Evolutionary conservation across 257 asterid genomes (phyloP).

Genomic region (Parsonsia alboflavescens): DNA sequence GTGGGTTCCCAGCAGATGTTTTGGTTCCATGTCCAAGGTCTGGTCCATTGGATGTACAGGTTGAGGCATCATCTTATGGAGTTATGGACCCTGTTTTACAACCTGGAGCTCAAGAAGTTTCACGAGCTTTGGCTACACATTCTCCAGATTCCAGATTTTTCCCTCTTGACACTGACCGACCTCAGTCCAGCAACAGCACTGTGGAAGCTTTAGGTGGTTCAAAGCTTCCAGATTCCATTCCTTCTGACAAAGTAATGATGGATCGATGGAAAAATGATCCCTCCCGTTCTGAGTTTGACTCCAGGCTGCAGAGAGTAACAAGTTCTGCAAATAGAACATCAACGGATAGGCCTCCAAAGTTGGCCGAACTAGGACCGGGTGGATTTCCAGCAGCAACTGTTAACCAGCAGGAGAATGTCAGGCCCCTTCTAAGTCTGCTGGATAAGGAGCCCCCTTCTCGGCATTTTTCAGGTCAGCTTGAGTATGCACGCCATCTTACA

Average conservation of each 20-base stretch:
- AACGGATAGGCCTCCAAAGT: slow-evolving; percentile 58
- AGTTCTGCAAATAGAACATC: slow-evolving; percentile 52
- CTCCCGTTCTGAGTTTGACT: slow-evolving; percentile 52
- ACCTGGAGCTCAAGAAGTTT: slow-evolving; percentile 52
- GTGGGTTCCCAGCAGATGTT: slow-evolving; percentile 68
- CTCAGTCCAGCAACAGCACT: slow-evolving; percentile 32
- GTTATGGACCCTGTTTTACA: slow-evolving; percentile 45
- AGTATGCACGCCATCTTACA: slow-evolving; percentile 82
- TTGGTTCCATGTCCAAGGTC: slow-evolving; percentile 62
- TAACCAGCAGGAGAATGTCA: slow-evolving; percentile 67
- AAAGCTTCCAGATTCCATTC: slow-evolving; percentile 27
- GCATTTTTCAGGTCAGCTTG: slow-evolving; percentile 95
- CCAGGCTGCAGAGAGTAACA: slow-evolving; percentile 59
- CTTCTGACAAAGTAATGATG: slow-evolving; percentile 35
- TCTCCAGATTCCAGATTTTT: slow-evolving; percentile 62
- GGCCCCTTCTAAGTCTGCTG: slow-evolving; percentile 87
- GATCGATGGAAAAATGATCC: slow-evolving; percentile 57
- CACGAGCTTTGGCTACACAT: slow-evolving; percentile 57
- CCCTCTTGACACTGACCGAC: slow-evolving; percentile 47
- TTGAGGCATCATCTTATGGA: slow-evolving; percentile 54
- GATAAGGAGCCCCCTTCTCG: slow-evolving; percentile 98
- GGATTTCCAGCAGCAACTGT: slow-evolving; percentile 52
- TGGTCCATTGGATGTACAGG: slow-evolving; percentile 66
- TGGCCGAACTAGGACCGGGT: slow-evolving; percentile 45
- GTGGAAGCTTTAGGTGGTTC: slow-evolving; percentile 36